phyloP scores from a whole-genome alignment of 768 basidiomycete genomes.

The Omphalotus guepiniiformis region DNA sequence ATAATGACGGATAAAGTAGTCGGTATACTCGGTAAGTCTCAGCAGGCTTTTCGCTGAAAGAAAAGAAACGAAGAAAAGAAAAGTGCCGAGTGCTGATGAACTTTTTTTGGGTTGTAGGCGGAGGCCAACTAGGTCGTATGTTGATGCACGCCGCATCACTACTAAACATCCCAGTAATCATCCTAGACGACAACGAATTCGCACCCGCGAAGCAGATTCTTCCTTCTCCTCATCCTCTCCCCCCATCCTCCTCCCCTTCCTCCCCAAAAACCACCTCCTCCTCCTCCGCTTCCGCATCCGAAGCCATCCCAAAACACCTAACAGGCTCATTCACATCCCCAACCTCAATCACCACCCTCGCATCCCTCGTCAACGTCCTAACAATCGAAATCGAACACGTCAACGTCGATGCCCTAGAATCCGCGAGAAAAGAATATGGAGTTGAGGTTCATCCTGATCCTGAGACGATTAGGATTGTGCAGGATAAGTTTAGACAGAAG shows the following conservation, averaged over 20 bases:
- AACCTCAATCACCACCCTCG: conserved; percentile 73
- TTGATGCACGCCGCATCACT: conserved; percentile 85
- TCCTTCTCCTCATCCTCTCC: too few relatives aligned
- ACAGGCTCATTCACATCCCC: conserved; percentile 89
- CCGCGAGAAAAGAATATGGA: conserved; percentile 40
- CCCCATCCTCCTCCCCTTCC: too few relatives aligned
- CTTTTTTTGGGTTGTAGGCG: conserved; percentile 48
- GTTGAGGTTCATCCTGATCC: conserved; percentile 73
- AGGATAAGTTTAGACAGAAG: conserved; percentile 80
- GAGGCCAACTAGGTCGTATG: conserved; percentile 98
- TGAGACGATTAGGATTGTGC: conserved; percentile 78
- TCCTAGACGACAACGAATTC: conserved; percentile 79
- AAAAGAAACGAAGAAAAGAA: too few relatives aligned
- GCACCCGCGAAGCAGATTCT: conserved; percentile 90
- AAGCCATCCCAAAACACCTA: conserved; percentile 54
- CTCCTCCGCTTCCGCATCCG: too few relatives aligned
- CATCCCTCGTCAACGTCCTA: conserved; percentile 75
- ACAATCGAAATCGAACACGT: conserved; percentile 99
- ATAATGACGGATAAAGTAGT: conserved; percentile 45
- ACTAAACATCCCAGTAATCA: conserved; percentile 75
- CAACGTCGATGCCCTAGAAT: conserved; percentile 67
- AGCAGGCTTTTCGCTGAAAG: conserved; percentile 15
- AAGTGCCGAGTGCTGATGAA: neutral
- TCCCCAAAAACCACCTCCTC: conserved; percentile 42
- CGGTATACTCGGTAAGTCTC: conserved; percentile 50